Evolutionary conservation across 164 flowering plant genomes (phyloP).

Genomic region (Stephania cephalantha): DNA sequence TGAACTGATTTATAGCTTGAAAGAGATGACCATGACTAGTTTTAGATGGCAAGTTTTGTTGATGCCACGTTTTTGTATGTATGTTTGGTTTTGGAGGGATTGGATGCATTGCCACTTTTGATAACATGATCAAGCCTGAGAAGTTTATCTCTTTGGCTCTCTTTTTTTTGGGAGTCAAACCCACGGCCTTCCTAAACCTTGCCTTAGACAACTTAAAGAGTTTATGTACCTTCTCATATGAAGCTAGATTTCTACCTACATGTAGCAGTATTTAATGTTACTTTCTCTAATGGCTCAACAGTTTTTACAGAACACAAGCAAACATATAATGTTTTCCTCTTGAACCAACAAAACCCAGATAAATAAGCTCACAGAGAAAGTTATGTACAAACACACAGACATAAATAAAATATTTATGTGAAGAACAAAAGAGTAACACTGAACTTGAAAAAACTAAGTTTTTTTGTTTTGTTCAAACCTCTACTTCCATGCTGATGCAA

Average conservation of each 20-base stretch:
- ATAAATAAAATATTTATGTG: not conserved
- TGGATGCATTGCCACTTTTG: not conserved
- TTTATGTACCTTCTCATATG: not conserved
- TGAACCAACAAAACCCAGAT: not conserved
- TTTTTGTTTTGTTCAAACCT: slow-evolving; percentile 8
- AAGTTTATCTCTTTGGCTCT: not conserved
- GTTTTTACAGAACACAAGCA: not conserved
- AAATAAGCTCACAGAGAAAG: not conserved
- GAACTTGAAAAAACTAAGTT: not conserved
- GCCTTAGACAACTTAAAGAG: too few relatives aligned
- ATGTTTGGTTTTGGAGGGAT: not conserved
- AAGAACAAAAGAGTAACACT: not conserved
- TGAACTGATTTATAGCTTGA: not conserved
- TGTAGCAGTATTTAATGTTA: not conserved
- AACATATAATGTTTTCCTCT: not conserved
- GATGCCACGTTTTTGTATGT: not conserved
- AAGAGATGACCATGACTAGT: not conserved
- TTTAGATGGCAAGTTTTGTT: not conserved
- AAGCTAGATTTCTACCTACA: not conserved
- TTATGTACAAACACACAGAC: not conserved
- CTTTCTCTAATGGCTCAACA: not conserved
- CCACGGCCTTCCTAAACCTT: too few relatives aligned
- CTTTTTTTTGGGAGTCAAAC: not conserved
- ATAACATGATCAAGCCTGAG: not conserved
- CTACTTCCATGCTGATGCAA: slow-evolving; percentile 78